Percentiles rank a stretch among this genome's conserved stretches.
These are phyloP conservation scores for Pholiota molesta DNA, from an alignment of 768 basidiomycete genomes.

Conservation along the genomic window DNA sequence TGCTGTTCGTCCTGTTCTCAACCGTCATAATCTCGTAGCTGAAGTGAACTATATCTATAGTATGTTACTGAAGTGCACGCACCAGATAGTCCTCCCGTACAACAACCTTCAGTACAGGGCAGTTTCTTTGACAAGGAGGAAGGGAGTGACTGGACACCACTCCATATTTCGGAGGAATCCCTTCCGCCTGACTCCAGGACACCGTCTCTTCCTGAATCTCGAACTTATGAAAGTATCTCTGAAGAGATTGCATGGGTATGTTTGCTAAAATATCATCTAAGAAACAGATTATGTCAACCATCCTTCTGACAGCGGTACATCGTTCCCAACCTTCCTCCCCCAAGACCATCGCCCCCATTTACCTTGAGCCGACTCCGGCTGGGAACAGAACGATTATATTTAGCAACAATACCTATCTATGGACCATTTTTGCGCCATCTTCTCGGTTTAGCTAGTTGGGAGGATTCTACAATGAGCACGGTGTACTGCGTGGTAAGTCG, in stretches of 20 bases:
- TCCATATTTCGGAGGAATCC: background rate
- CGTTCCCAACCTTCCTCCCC: conserved; percentile 49
- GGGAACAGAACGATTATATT: conserved; percentile 56
- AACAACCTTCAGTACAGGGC: background rate
- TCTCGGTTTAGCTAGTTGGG: conserved; percentile 56
- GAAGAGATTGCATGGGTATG: conserved; percentile 32
- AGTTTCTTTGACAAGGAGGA: conserved; percentile 7
- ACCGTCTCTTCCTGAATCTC: background rate
- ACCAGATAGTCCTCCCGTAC: conserved; percentile 24
- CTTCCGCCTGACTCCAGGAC: background rate
- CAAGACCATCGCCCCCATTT: conserved; percentile 47
- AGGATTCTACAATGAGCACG: conserved; percentile 47
- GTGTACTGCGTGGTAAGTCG: conserved; percentile 53
- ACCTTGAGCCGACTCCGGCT: conserved; percentile 55
- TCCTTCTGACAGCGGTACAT: conserved; percentile 36
- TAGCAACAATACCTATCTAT: conserved; percentile 54
- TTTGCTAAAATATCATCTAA: background rate
- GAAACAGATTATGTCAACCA: background rate
- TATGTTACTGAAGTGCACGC: conserved; percentile 44
- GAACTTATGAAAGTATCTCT: conserved; percentile 18
- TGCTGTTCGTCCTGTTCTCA: conserved; percentile 32
- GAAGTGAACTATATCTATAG: no score
- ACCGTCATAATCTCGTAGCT: background rate
- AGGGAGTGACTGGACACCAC: conserved; percentile 18
- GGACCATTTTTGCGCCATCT: conserved; percentile 43